phyloP scores from a whole-genome alignment of 140 eudicot species.

The Artemisia princeps region DNA sequence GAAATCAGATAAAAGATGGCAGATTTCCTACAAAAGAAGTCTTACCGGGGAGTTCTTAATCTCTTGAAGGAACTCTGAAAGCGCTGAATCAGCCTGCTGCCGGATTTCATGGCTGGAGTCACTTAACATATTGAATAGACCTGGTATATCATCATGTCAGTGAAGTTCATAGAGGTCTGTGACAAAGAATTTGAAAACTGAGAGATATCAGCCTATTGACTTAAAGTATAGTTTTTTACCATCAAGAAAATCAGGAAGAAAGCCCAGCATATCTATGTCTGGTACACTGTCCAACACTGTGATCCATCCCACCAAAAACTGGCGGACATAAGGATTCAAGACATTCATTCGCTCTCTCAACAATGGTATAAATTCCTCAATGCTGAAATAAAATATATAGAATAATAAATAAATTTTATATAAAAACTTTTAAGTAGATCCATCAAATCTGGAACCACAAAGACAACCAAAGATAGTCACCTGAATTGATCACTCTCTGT shows the following conservation, averaged over 20 bases:
- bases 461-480: conserved; percentile 26
- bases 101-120: conserved; percentile 89
- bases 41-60: conserved; percentile 89
- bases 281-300: conserved; percentile 89
- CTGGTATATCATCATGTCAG: conserved; percentile 37
- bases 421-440: neutral
- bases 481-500: conserved; percentile 88
- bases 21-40: conserved; percentile 23
- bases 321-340: conserved; percentile 83
- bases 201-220: conserved; percentile 5
- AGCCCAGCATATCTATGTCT: conserved; percentile 84
- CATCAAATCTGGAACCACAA: conserved; percentile 7
- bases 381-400: conserved; percentile 41
- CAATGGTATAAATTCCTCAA: conserved; percentile 90
- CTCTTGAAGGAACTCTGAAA: conserved; percentile 88
- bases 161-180: conserved; percentile 19
- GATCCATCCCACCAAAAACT: conserved; percentile 88
- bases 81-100: conserved; percentile 93
- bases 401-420: conserved; percentile 9
- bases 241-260: conserved; percentile 95
- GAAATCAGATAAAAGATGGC: conserved; percentile 1
- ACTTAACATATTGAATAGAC: conserved; percentile 84
- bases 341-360: conserved; percentile 94
- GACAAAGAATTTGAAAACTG: conserved; percentile 9
- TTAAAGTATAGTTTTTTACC: conserved; percentile 37